phyloP scores from a whole-genome alignment of 2,329 filamentous ascomycete species.

The Ceratocystis diversiconidia region DNA sequence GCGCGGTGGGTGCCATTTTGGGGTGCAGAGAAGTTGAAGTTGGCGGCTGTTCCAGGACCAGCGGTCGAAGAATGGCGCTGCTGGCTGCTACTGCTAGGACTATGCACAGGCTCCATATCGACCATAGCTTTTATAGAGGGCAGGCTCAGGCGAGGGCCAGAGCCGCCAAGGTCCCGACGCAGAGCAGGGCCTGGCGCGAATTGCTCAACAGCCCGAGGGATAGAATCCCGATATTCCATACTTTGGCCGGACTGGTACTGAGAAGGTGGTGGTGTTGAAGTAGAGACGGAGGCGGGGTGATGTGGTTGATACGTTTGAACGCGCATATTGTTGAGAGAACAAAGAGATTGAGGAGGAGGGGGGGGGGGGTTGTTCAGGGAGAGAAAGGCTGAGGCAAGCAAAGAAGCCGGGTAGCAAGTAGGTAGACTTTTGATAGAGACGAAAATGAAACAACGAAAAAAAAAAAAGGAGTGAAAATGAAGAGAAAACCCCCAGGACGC shows the following conservation, averaged over 20 bases:
- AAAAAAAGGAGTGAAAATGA: not conserved
- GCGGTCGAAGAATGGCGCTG: not conserved
- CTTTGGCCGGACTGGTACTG: not conserved
- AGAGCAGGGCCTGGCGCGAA: not conserved
- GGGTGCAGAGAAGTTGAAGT: not conserved
- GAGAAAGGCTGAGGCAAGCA: not conserved
- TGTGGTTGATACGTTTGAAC: not conserved
- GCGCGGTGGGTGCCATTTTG: constrained; percentile 31
- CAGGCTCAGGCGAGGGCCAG: not conserved
- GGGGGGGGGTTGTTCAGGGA: not conserved
- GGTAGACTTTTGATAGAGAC: not conserved
- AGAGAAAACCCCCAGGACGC: not conserved
- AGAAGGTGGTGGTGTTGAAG: not conserved
- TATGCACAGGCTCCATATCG: not conserved
- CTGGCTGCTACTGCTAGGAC: not conserved
- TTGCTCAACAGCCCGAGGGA: not conserved
- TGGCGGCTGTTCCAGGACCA: not conserved
- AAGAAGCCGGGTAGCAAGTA: not conserved
- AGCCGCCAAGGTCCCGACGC: not conserved
- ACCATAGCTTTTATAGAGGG: not conserved
- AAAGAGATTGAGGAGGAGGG: not conserved
- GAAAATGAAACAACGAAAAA: not conserved
- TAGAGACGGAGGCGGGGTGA: not conserved
- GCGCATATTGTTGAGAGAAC: not conserved
- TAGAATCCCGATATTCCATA: not conserved